These are phyloP conservation scores for Astrephomene gubernaculifera DNA, from an alignment of 139 green algal species.

Conservation along the genomic window DNA sequence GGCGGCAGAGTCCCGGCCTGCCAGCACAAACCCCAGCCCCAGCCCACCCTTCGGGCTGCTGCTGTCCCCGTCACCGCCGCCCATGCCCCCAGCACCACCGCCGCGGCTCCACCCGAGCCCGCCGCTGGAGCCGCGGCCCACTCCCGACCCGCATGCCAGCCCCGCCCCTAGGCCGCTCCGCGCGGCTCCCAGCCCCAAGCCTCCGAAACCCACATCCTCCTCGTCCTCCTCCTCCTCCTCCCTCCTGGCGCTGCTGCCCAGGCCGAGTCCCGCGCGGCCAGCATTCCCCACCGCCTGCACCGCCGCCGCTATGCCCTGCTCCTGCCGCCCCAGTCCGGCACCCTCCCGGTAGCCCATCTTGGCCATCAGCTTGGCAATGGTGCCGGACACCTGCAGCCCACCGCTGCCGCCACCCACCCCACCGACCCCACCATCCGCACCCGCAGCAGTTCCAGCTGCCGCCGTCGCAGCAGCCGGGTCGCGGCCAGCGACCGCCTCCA, in stretches of 20 bases:
- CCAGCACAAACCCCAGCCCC: no score
- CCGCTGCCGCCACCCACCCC: neutral
- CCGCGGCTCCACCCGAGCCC: neutral
- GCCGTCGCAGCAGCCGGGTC: neutral
- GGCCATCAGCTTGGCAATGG: constrained; percentile 43
- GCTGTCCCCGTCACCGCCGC: neutral
- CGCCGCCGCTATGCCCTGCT: constrained; percentile 38
- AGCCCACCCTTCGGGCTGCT: neutral
- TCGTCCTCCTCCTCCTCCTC: neutral
- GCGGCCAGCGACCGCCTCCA: neutral
- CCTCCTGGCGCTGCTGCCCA: neutral
- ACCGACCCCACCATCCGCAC: neutral
- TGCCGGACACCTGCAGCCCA: constrained; percentile 18
- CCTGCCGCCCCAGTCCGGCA: constrained; percentile 43
- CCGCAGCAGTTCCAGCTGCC: neutral
- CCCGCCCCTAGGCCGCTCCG: no score
- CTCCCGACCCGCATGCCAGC: no score
- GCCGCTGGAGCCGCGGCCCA: neutral
- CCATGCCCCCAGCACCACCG: no score
- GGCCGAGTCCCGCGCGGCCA: constrained; percentile 16
- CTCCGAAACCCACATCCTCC: neutral
- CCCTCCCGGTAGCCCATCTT: constrained; percentile 52
- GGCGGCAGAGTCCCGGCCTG: no score
- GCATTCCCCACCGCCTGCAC: constrained; percentile 22
- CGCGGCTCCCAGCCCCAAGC: neutral